Evolutionary conservation across 1,284 basidiomycete genomes (phyloP), one percentile per base, ranked within the genome.

Genomic region (Melampsora americana): DNA sequence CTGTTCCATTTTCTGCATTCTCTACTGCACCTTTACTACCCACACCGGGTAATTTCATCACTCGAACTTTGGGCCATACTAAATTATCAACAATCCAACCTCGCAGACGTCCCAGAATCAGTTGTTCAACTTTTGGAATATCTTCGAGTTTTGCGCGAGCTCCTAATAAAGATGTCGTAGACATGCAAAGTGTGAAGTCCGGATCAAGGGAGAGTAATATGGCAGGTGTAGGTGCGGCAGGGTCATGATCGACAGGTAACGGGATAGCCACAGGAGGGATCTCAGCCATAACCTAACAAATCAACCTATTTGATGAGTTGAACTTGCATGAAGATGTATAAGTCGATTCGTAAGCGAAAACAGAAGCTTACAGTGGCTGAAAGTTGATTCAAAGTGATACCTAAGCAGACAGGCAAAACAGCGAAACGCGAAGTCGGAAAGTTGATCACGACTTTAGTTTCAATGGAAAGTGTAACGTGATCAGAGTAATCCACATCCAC

Each of bases 1-100:
- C 99, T 99, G 80, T 89, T 99, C 53, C 96, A 96, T 62, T 99
- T 97, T 84, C 96, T 95, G 65, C 96, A 99, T 85, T 99, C 98
- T 80, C 96, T 95, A 78, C 88, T 93, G 60, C 96, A 99, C 80
- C 86, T 98, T 81, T 99, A 97, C 87, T 89, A 93, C 85, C 81
- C 81, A 18, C 76, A 81, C 23, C 82, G 80, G 86, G 85, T 28
- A 86, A 78, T 6, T 83, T 83, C 50, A 86, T 79, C 9, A 82
- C 83, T 77, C 85, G 81, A 72, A 84, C 84, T 60, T 83, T 80
- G 0, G 86, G 86, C 83, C 85, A 85, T 32, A 86, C 86, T 67
- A 86, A 80, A 4, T 84, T 83, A 74, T 86, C 85, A 77, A 85
- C 83, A 20, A 88, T 84, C 66, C 83, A 84, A 1, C 83, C 83